Evolutionary conservation across 257 asterid genomes (phyloP), one percentile per base, ranked within the genome.

Genomic region (Lantana camara): DNA sequence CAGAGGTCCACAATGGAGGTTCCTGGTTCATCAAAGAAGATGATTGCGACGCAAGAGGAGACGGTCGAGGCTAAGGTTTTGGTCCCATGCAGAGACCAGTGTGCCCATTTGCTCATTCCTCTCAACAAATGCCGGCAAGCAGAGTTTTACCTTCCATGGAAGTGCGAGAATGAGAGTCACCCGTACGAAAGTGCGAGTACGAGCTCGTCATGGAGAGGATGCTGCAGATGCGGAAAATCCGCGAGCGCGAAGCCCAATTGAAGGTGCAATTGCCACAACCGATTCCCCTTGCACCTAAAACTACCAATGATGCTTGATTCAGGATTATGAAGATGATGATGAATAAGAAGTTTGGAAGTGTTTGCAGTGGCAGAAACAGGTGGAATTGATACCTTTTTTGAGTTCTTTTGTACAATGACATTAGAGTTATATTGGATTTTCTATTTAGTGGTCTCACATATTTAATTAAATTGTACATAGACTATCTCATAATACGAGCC

Each of bases 201-300:
- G 98, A 90, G 76, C 97, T 93, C 66, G 94, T 93, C 14, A 93
- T 93, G 98, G 97, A 93, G 61, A 82, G 97, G 66, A 90, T 93
- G 98, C 95, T 93, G 11, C 96, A 90, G 83, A 87, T 90, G 98
- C 90, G 83, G 91, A 89, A 87, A 91, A 87, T 89, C 84, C 96
- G 97, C n/a, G 91, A 83, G 76, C 84, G 77, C 51, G 89, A 87
- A 38, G 90, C 85, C 32, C 89, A 87, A 47, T 48, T 72, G 73
- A 80, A 80, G 64, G 62, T 63, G 9, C 76, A 64, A 63, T 61
- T 80, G 34, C 58, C 80, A 12, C 66, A 83, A 51, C 50, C 81
- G 71, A 78, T 92, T 69, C 85, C 91, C 48, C 89, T 92, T n/a
- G 35, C 77, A 21, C 87, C 98, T 20, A 84, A 91, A 69, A 82